phyloP scores from a whole-genome alignment of 2,329 filamentous ascomycete species.

The Fusarium sp. region DNA sequence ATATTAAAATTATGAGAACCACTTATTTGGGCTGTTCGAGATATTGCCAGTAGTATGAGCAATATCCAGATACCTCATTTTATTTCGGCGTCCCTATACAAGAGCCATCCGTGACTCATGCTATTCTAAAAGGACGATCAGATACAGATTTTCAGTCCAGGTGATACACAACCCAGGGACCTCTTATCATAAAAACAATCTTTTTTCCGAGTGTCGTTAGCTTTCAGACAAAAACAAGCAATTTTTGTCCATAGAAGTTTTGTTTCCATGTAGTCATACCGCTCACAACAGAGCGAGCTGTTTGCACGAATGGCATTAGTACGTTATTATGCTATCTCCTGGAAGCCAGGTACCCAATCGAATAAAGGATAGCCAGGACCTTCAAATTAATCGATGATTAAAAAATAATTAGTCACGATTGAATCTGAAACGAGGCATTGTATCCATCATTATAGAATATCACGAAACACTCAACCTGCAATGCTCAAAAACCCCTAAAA shows the following conservation, averaged over 20 bases:
- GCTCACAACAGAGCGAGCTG: not conserved
- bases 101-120: not conserved
- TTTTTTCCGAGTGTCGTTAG: not conserved
- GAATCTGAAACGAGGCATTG: not conserved
- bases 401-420: not conserved
- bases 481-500: constrained; percentile 21
- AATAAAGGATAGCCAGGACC: not conserved
- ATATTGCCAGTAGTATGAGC: not conserved
- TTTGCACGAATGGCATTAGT: not conserved
- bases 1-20: not conserved
- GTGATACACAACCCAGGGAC: not conserved
- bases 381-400: too few relatives aligned
- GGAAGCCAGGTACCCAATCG: too few relatives aligned
- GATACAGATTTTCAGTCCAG: not conserved
- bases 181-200: not conserved
- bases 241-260: not conserved
- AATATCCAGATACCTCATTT: too few relatives aligned
- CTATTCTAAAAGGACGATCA: not conserved
- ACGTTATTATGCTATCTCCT: not conserved
- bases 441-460: constrained; percentile 3
- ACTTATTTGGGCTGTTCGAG: not conserved
- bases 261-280: not conserved
- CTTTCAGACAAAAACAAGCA: not conserved
- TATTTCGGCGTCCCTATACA: not conserved
- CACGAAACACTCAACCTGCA: constrained; percentile 19